Base-by-base conservation (phyloP, 2,329 filamentous ascomycete species). In the Aureobasidium uvarum region DNA sequence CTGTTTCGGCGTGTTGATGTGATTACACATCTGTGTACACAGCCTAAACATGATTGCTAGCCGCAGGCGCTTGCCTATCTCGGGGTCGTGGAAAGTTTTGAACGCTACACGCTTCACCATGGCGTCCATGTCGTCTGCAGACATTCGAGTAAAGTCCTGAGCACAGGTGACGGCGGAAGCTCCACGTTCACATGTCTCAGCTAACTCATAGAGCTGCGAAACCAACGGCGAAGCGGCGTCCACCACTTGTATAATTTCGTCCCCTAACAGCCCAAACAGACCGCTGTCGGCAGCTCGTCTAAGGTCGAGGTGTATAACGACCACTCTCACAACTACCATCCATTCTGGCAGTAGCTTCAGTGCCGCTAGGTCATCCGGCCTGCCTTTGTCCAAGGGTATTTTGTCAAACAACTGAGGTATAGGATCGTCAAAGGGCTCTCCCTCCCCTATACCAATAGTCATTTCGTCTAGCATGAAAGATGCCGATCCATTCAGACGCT, bases 211-310 rank as follows among this genome's bases (percentile, higher is more conserved):
- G 16, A 64, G 25, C 48, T 54, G 48, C 60, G 7, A 2, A 13
- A 13, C 60, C 25, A 54, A 54, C 16, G 36, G 48, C 25, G 45
- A 39, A 54, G 25, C 31, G 60, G 60, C 65, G 33, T 67, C 66
- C 23, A 68, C 52, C 36, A 68, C 39, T 55, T 68, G 67, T 33
- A 68, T 25, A 31, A 31, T 45, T 25, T 62, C 67, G 39, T 68
- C 67, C 20, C 66, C 66, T 11, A 60, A 55, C 8, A 67, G 48
- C 46, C 67, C 67, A 51, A 68, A 67, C 36, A 67, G 63, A 38
- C 67, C 67, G 38, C 55, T 62, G 8, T 28, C 58, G 20, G 39
- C 62, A 33, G 50, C 67, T 31, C 28, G 36, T 46, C 33, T 33
- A 45, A 59, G 3, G 28, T 63, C 45, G 31, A 56, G 48, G 56